Evolutionary conservation across 2,329 filamentous ascomycete genomes (phyloP).

Genomic region (Coniochaeta prunicola): DNA sequence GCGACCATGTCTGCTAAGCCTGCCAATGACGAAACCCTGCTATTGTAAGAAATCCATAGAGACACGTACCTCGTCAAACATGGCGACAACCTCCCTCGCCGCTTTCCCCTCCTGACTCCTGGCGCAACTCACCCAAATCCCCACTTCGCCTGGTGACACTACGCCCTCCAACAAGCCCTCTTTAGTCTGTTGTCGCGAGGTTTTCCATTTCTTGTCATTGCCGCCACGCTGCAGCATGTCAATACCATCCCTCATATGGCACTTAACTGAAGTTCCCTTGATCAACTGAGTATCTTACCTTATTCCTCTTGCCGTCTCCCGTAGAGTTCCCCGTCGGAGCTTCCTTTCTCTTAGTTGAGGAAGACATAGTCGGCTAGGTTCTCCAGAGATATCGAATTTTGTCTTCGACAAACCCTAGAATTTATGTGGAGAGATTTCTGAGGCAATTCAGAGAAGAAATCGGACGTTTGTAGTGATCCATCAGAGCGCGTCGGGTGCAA

Average conservation of each 20-base stretch:
- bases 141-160: conserved; percentile 61
- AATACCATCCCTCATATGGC: neutral
- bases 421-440: no score
- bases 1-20: no score
- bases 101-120: conserved; percentile 65
- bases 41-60: neutral
- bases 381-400: neutral
- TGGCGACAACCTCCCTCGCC: conserved; percentile 55
- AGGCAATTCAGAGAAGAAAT: no score
- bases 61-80: conserved; percentile 57
- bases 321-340: conserved; percentile 16
- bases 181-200: conserved; percentile 49
- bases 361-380: conserved; percentile 18
- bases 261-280: no score
- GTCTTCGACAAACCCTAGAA: no score
- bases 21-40: no score
- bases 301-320: conserved; percentile 26
- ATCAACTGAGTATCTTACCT: conserved; percentile 17
- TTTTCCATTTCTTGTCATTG: conserved; percentile 53
- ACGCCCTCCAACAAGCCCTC: conserved; percentile 27
- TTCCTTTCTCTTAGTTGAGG: conserved; percentile 26
- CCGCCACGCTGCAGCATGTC: conserved; percentile 31
- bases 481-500: no score
- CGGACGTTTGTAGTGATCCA: no score
- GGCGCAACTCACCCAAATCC: conserved; percentile 73